Evolutionary conservation across 2,329 filamentous ascomycete species (phyloP).

Genomic region (Hansfordia pulvinata): DNA sequence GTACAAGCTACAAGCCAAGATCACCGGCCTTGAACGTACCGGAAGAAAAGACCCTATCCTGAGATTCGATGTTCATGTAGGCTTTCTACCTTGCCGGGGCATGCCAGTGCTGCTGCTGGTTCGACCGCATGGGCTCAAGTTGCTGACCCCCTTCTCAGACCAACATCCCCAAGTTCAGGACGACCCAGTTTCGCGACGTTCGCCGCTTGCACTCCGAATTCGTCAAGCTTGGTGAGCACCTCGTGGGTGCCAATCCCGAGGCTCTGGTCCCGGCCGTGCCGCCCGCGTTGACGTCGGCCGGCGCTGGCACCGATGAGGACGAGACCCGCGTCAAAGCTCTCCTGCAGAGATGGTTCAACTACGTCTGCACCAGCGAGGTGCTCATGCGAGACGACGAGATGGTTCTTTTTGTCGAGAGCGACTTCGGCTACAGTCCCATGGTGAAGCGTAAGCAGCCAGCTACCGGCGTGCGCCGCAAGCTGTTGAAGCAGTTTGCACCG

Average conservation of each 20-base stretch:
- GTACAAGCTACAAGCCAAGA: conserved; percentile 85
- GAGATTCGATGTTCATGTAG: conserved; percentile 91
- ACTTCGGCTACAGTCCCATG: conserved; percentile 95
- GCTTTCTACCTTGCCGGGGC: no score
- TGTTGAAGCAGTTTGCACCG: conserved; percentile 95
- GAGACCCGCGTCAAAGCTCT: conserved; percentile 77
- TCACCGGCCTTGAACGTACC: conserved; percentile 82
- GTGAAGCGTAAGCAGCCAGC: conserved; percentile 93
- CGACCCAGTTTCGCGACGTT: conserved; percentile 95
- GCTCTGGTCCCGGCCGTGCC: conserved; percentile 88
- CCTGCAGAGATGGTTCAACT: conserved; percentile 91
- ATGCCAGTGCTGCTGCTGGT: conserved; percentile 11
- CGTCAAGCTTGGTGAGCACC: conserved; percentile 85
- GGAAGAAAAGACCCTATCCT: conserved; percentile 93
- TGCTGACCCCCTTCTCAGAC: no score
- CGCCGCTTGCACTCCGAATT: conserved; percentile 93
- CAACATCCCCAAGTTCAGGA: conserved; percentile 95
- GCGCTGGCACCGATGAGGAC: conserved; percentile 91
- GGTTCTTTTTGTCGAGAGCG: conserved; percentile 96
- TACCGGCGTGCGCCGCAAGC: conserved; percentile 85
- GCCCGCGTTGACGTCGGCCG: conserved; percentile 85
- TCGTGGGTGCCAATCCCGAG: conserved; percentile 96
- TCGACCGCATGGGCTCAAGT: no score
- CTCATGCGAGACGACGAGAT: conserved; percentile 94
- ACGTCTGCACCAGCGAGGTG: conserved; percentile 81